Evolutionary conservation across 192 early-diverging fungal genomes (phyloP).

Genomic region (Bifiguratus adelaidae): DNA sequence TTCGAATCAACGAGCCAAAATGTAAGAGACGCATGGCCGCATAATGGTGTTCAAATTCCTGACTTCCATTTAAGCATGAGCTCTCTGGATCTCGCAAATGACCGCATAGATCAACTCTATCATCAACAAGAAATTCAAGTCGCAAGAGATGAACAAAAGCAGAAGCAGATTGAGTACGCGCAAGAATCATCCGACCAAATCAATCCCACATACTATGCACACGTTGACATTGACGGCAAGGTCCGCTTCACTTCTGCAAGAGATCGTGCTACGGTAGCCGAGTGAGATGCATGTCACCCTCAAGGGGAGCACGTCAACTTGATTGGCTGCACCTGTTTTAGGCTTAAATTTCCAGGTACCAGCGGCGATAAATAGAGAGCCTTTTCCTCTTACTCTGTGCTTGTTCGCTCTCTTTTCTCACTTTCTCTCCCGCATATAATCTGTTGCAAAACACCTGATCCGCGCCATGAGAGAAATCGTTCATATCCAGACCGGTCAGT

Average conservation of each 20-base stretch:
- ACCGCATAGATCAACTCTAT: conserved; percentile 16
- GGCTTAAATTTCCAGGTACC: too few relatives aligned
- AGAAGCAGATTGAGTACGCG: conserved; percentile 14
- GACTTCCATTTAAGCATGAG: conserved; percentile 10
- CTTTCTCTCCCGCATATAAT: background rate
- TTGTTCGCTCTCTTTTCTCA: background rate
- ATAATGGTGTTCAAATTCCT: background rate
- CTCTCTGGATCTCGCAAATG: conserved; percentile 11
- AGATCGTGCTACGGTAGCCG: too few relatives aligned
- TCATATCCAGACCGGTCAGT: conserved; percentile 48
- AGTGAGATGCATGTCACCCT: too few relatives aligned
- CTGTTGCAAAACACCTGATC: background rate
- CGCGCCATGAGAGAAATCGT: conserved; percentile 46
- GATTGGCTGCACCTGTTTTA: too few relatives aligned
- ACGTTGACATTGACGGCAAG: conserved; percentile 9
- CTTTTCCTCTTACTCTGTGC: too few relatives aligned
- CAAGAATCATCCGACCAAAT: conserved; percentile 7
- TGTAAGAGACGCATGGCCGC: conserved; percentile 6
- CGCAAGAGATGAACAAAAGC: conserved; percentile 1
- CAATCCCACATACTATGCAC: conserved; percentile 12
- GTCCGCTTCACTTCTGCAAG: conserved; percentile 10
- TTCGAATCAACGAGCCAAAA: conserved; percentile 14
- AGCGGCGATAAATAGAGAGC: too few relatives aligned
- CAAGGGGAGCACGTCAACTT: too few relatives aligned
- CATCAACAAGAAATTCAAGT: conserved; percentile 10